These are phyloP conservation scores for Pyronema omphalodes DNA, from an alignment of 495 filamentous ascomycete genomes.

Conservation along the genomic window DNA sequence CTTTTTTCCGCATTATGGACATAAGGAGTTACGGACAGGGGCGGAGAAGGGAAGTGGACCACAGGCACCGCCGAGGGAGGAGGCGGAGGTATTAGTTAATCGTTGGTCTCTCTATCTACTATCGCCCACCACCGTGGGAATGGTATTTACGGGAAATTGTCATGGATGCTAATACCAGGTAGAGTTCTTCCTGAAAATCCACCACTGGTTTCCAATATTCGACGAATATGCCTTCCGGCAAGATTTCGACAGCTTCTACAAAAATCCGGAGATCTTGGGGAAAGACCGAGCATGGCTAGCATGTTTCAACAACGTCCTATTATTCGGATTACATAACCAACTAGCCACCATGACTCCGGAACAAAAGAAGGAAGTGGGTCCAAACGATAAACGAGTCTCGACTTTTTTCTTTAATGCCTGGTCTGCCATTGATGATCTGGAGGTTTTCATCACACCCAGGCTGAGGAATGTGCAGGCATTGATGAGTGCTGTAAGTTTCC, in stretches of 20 bases:
- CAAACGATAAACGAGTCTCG: background rate
- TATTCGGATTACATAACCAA: conserved; percentile 17
- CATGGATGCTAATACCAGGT: conserved; percentile 2
- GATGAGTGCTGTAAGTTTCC: conserved; percentile 10
- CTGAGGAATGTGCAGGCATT: conserved; percentile 21
- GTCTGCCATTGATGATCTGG: conserved; percentile 21
- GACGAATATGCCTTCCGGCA: conserved; percentile 10
- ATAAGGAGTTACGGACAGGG: conserved; percentile 14
- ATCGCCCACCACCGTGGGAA: background rate
- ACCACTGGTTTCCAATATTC: conserved; percentile 23
- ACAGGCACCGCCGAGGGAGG: conserved; percentile 9
- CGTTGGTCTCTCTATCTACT: conserved; percentile 4
- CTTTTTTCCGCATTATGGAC: conserved; percentile 21
- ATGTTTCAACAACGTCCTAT: conserved; percentile 22
- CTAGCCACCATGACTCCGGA: background rate
- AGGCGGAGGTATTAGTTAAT: conserved; percentile 11
- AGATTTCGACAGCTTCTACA: conserved; percentile 14
- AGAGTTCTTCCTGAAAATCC: conserved; percentile 16
- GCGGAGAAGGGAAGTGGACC: conserved; percentile 5
- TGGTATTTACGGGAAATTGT: background rate
- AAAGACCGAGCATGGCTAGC: conserved; percentile 21
- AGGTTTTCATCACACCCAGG: conserved; percentile 16
- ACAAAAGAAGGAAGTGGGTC: background rate
- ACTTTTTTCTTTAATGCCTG: conserved; percentile 19
- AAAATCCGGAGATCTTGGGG: conserved; percentile 6